Evolutionary conservation across 2,329 filamentous ascomycete genomes (phyloP), one percentile per base, ranked within the genome.

Genomic region (Exophiala alcalophila): DNA sequence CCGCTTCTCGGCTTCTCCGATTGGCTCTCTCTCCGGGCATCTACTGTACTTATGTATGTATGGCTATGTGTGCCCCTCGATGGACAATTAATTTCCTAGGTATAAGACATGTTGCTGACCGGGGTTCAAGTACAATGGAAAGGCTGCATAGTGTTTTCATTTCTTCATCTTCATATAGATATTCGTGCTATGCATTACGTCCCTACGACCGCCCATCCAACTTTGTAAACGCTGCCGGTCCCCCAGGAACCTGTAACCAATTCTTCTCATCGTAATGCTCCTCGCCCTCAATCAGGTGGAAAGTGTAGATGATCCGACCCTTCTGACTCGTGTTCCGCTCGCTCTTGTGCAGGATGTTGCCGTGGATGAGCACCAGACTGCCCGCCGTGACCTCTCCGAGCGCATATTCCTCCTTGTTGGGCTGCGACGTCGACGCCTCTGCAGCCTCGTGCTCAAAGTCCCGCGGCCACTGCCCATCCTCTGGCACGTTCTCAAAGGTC

Each of bases 291-390:
- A 97, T 97, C 44, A 94, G 79, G 70, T 98, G 92, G 64, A 97
- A 98, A 0, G 92, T 97, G 66, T 97, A 98, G 40, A 96, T 95
- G 61, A 92, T 94, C 54, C 91, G 76, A 15, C 90, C 89, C 72
- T 87, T 91, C 52, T 76, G 67, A 62, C 90, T 94, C 42, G 78
- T 76, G 63, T 98, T 98, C 73, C 78, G 86, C 77, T 95, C 89
- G 62, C 90, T 96, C 78, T 94, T 94, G 67, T 98, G 92, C 69
- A 97, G 63, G 57, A 96, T 68, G 65, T 97, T 97, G 1, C 92
- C 92, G 69, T 98, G 91, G 53, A 98, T 97, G 50, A 98, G 68
- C 33, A 97, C 89, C 64, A 98, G 65, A 32, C 85, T 86, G 0
- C 92, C 92, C 0, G 90, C 89, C 69, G 90, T 91, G 40, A 97